phyloP scores from a whole-genome alignment of 345 rosid species.

The Salix suchowensis region DNA sequence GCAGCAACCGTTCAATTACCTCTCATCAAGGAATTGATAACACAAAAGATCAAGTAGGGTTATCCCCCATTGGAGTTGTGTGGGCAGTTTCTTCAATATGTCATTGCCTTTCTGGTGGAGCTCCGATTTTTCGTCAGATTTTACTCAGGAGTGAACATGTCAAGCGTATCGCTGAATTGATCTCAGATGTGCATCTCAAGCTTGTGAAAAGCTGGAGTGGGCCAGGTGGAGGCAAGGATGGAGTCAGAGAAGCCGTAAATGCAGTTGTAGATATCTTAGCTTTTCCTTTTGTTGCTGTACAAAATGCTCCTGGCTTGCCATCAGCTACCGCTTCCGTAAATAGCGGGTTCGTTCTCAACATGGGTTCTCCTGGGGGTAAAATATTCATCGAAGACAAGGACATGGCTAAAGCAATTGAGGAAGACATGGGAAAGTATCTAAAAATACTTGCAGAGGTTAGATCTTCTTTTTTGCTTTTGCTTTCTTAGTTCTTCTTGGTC shows the following conservation, averaged over 20 bases:
- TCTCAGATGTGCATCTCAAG: slow-evolving; percentile 75
- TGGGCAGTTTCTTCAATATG: slow-evolving; percentile 83
- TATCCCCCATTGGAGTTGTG: slow-evolving; percentile 84
- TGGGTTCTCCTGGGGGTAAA: slow-evolving; percentile 73
- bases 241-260: slow-evolving; percentile 69
- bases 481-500: background rate
- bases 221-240: slow-evolving; percentile 87
- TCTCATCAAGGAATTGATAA: slow-evolving; percentile 40
- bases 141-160: slow-evolving; percentile 56
- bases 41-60: slow-evolving; percentile 40
- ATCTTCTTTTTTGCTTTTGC: slow-evolving; percentile 1
- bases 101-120: slow-evolving; percentile 80
- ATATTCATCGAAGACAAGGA: slow-evolving; percentile 76
- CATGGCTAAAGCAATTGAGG: slow-evolving; percentile 70
- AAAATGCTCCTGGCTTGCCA: slow-evolving; percentile 68
- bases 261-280: slow-evolving; percentile 78
- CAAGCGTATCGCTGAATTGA: slow-evolving; percentile 52
- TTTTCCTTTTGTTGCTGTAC: slow-evolving; percentile 89
- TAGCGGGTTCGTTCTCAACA: slow-evolving; percentile 89
- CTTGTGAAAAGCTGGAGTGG: slow-evolving; percentile 83
- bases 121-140: slow-evolving; percentile 67
- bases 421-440: slow-evolving; percentile 82
- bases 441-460: slow-evolving; percentile 80
- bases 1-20: slow-evolving; percentile 35
- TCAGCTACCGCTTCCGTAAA: slow-evolving; percentile 83